phyloP scores from a whole-genome alignment of 2,329 filamentous ascomycete genomes.

The Lasiodiplodia theobromae region DNA sequence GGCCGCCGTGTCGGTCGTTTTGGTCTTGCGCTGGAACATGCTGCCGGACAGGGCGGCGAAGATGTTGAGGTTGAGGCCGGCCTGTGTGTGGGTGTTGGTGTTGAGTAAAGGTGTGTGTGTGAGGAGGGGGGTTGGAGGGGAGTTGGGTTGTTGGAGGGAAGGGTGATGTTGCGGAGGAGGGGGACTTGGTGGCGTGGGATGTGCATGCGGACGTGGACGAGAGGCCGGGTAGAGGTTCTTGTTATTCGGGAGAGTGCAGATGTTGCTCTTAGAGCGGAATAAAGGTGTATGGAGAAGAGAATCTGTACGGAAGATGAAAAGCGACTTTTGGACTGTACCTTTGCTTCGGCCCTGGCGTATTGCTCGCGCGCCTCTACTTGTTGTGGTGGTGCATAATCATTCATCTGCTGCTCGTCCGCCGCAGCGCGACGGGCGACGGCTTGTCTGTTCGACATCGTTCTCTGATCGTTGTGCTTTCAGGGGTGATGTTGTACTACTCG shows the following conservation, averaged over 20 bases:
- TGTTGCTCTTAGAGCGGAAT: too few species aligned
- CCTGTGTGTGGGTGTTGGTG: slow-evolving; percentile 34
- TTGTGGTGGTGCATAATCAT: neutral
- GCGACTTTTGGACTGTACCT: slow-evolving; percentile 32
- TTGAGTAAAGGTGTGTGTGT: neutral
- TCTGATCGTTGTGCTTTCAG: neutral
- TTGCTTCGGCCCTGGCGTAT: slow-evolving; percentile 42
- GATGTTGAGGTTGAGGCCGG: slow-evolving; percentile 47
- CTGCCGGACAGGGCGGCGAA: slow-evolving; percentile 45
- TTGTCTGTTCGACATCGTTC: slow-evolving; percentile 21
- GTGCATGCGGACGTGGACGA: neutral
- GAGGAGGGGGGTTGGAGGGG: neutral
- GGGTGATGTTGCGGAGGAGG: too few species aligned
- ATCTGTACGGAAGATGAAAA: neutral
- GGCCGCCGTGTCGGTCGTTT: slow-evolving; percentile 40
- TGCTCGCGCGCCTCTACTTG: slow-evolving; percentile 40
- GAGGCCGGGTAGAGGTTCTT: too few species aligned
- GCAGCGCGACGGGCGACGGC: slow-evolving; percentile 7
- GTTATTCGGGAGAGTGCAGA: neutral
- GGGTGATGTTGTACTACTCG: neutral
- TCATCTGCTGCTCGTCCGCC: slow-evolving; percentile 1
- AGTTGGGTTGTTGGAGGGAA: too few species aligned
- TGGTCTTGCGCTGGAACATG: slow-evolving; percentile 40
- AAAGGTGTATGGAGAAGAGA: neutral
- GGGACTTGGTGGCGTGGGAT: too few species aligned